Conservation (phyloP, 768 basidiomycete species). For the Kondoa subrosea region DNA sequence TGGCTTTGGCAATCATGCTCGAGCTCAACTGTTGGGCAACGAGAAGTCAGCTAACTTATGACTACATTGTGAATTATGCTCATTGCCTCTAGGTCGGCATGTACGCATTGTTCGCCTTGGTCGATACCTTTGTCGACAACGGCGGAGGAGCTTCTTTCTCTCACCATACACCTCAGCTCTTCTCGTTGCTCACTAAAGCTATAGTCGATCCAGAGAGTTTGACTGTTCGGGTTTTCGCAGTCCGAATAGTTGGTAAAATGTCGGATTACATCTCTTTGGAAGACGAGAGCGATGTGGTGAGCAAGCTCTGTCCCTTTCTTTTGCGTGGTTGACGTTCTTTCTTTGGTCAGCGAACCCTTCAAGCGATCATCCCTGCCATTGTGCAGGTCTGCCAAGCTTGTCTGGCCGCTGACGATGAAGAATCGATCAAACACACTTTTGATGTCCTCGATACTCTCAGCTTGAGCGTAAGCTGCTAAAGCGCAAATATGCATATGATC, state of each 20-base stretch:
- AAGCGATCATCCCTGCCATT: constrained; percentile 67
- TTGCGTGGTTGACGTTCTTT: neutral
- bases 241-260: constrained; percentile 77
- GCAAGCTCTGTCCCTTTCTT: constrained; percentile 31
- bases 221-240: constrained; percentile 77
- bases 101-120: constrained; percentile 75
- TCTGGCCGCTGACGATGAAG: constrained; percentile 61
- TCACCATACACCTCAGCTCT: constrained; percentile 52
- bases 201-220: constrained; percentile 67
- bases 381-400: constrained; percentile 72
- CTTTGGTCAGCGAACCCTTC: constrained; percentile 63
- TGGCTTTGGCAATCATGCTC: constrained; percentile 65
- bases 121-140: constrained; percentile 66
- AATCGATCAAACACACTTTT: constrained; percentile 68
- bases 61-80: constrained; percentile 30
- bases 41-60: too few relatives aligned
- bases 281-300: constrained; percentile 76
- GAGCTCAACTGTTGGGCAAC: constrained; percentile 48
- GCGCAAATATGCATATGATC: neutral
- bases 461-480: constrained; percentile 52
- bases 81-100: constrained; percentile 32
- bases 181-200: constrained; percentile 58
- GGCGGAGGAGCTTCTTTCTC: constrained; percentile 24
- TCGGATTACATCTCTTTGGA: constrained; percentile 80
- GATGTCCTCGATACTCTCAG: constrained; percentile 91